phyloP scores from a whole-genome alignment of 2,329 filamentous ascomycete species.

The Paradendryphiella salina region DNA sequence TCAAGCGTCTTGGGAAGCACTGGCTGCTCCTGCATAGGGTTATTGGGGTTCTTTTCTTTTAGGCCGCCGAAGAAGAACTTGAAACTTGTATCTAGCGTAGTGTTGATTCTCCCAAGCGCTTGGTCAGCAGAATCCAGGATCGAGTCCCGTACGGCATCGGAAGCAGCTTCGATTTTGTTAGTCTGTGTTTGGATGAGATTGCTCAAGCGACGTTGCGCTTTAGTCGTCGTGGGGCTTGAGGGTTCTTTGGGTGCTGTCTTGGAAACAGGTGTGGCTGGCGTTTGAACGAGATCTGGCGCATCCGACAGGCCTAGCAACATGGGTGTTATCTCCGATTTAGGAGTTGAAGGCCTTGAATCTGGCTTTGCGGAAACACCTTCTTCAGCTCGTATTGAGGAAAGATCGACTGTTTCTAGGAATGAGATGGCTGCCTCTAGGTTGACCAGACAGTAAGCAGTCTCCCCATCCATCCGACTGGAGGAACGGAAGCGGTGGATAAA shows the following conservation, averaged over 20 bases:
- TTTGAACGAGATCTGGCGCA: constrained; percentile 46
- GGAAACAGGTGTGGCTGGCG: constrained; percentile 41
- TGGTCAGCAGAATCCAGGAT: constrained; percentile 84
- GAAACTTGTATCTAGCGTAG: constrained; percentile 87
- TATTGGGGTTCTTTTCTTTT: constrained; percentile 63
- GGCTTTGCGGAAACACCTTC: constrained; percentile 65
- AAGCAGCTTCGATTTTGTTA: constrained; percentile 77
- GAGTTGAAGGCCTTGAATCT: constrained; percentile 53
- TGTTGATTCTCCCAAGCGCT: constrained; percentile 87
- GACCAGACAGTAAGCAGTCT: constrained; percentile 93
- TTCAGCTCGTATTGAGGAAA: constrained; percentile 82
- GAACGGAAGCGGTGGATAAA: constrained; percentile 93
- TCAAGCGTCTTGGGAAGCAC: constrained; percentile 85
- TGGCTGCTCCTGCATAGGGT: constrained; percentile 39
- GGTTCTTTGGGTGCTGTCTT: constrained; percentile 28
- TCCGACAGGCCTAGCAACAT: constrained; percentile 48
- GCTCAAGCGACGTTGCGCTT: constrained; percentile 76
- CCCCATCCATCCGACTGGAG: constrained; percentile 82
- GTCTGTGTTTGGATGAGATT: constrained; percentile 84
- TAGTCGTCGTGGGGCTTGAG: constrained; percentile 45
- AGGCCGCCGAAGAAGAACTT: constrained; percentile 89
- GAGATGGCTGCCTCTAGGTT: constrained; percentile 94
- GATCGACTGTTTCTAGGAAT: constrained; percentile 92
- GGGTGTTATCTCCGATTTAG: constrained; percentile 44
- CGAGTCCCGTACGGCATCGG: constrained; percentile 72